phyloP scores from a whole-genome alignment of 75 land plant species.

The Selaginella tamariscina region DNA sequence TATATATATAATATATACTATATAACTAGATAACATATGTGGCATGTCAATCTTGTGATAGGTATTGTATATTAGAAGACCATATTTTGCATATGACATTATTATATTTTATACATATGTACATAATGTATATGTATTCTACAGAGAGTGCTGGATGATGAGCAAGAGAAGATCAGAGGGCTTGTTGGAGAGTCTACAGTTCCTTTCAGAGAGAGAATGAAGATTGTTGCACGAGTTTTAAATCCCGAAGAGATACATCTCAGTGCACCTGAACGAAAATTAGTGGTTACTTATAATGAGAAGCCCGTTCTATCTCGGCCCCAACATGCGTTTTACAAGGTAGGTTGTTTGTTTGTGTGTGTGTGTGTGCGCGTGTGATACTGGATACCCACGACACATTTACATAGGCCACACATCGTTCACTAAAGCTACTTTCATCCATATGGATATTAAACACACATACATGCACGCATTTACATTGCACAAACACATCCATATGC shows the following conservation, averaged over 20 bases:
- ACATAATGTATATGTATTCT: background rate
- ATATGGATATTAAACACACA: too few species aligned
- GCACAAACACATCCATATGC: too few species aligned
- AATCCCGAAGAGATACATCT: conserved; percentile 72
- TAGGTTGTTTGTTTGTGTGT: conserved; percentile 17
- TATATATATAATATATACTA: background rate
- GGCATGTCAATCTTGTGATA: background rate
- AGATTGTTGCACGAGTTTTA: conserved; percentile 50
- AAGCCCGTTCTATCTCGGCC: conserved; percentile 92
- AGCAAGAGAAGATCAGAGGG: conserved; percentile 59
- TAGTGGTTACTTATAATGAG: conserved; percentile 57
- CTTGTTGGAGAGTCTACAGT: conserved; percentile 44
- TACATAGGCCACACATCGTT: background rate
- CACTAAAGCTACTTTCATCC: background rate
- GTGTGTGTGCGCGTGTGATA: too few species aligned
- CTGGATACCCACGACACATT: too few species aligned
- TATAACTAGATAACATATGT: background rate
- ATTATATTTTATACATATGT: background rate
- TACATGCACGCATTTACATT: too few species aligned
- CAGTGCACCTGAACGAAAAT: conserved; percentile 57
- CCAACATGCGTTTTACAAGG: conserved; percentile 65
- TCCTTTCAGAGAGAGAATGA: conserved; percentile 72
- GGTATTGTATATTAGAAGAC: background rate
- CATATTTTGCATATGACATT: background rate
- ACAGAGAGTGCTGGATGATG: conserved; percentile 67